Percentiles rank a stretch among this genome's conserved stretches.
These are phyloP conservation scores for Chalaropsis ovoidea DNA, from an alignment of 2,329 filamentous ascomycete genomes.

Conservation along the genomic window DNA sequence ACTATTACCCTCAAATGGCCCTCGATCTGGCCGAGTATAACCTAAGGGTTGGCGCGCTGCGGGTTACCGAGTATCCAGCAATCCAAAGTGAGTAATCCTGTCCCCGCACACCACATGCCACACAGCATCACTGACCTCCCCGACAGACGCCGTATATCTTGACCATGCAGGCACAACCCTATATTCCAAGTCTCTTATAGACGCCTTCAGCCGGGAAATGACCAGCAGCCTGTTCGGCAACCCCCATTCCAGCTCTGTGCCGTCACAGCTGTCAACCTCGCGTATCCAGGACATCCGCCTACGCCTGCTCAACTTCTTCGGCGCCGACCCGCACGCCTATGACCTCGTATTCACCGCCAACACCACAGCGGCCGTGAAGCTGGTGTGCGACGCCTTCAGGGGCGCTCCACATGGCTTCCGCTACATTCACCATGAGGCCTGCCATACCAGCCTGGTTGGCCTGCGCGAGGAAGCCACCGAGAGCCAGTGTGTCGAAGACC, in stretches of 20 bases:
- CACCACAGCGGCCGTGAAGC: conserved; percentile 52
- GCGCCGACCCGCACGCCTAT: conserved; percentile 48
- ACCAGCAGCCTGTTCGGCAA: conserved; percentile 53
- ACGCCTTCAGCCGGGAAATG: conserved; percentile 47
- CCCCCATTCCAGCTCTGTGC: conserved; percentile 54
- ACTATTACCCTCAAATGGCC: conserved; percentile 6
- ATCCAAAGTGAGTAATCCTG: conserved; percentile 44
- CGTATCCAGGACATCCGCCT: conserved; percentile 47
- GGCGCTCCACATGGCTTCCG: conserved; percentile 43
- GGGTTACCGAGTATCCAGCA: conserved; percentile 57
- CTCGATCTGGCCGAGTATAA: conserved; percentile 41
- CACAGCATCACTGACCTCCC: not conserved
- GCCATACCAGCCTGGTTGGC: conserved; percentile 57
- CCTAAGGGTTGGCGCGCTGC: conserved; percentile 46
- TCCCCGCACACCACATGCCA: not conserved
- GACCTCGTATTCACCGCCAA: conserved; percentile 54
- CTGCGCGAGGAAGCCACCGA: conserved; percentile 49
- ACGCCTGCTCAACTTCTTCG: conserved; percentile 47
- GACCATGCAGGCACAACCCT: conserved; percentile 50
- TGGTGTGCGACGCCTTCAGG: conserved; percentile 48
- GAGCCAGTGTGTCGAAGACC: conserved; percentile 52
- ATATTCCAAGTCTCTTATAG: conserved; percentile 48
- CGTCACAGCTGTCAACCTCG: conserved; percentile 47
- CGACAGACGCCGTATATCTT: conserved; percentile 40
- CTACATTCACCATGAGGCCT: conserved; percentile 52